Conservation (phyloP, 306 rosid species). For the Cucumis melo region DNA sequence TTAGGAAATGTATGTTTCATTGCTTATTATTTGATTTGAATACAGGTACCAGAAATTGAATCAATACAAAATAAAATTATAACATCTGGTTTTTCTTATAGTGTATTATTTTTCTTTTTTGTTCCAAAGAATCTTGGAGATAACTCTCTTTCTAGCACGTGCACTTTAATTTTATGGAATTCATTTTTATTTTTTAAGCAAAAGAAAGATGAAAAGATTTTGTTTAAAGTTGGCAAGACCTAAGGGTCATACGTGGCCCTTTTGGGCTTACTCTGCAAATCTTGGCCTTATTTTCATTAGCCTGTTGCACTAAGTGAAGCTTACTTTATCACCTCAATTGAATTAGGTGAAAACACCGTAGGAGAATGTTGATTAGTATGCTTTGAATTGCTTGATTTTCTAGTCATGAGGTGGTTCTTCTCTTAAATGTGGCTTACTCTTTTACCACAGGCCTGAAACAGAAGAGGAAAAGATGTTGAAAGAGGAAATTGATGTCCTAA, state of each 20-base stretch:
- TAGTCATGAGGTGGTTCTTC: conserved; percentile 8
- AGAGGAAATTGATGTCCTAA: conserved; percentile 63
- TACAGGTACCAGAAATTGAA: background rate
- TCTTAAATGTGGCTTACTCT: conserved; percentile 8
- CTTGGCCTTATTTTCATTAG: background rate
- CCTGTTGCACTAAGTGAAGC: background rate
- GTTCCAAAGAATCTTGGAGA: background rate
- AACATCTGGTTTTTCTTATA: background rate
- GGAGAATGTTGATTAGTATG: background rate
- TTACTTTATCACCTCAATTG: background rate
- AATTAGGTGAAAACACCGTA: background rate
- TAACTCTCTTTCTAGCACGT: background rate
- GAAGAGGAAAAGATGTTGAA: conserved; percentile 57
- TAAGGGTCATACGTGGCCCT: background rate
- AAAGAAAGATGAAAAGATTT: background rate
- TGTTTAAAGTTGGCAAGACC: background rate
- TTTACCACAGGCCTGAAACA: conserved; percentile 61
- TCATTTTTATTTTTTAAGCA: background rate
- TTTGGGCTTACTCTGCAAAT: background rate
- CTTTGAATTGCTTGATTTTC: background rate
- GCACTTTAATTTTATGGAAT: background rate
- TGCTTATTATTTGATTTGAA: background rate
- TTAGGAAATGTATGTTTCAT: background rate
- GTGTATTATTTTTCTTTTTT: background rate
- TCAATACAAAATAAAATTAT: background rate